Evolutionary conservation across 2,329 filamentous ascomycete species (phyloP), one percentile per base, ranked within the genome.

Genomic region (Neofusicoccum laricinum): DNA sequence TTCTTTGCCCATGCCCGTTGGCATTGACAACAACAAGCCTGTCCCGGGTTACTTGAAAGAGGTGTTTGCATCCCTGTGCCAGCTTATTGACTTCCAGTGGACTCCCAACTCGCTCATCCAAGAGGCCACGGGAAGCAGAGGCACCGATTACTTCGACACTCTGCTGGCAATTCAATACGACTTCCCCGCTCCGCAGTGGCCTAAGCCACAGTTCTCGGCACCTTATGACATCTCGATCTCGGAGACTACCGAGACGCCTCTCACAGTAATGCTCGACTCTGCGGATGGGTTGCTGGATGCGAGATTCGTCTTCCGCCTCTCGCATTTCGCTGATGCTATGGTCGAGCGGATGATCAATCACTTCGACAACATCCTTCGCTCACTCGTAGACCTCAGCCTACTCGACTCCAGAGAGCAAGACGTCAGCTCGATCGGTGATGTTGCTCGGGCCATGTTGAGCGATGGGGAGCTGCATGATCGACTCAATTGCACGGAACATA

Each of bases 101-200:
- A 45, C 61, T 14, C 41, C 61, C n/a, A 63, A 63, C 40, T 21
- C 61, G 0, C 61, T 63, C 30, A 41, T 63, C 48, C 61, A 63
- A 4, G 49, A 43, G n/a, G 61, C 61, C 7, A 46, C 48, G n/a
- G 61, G 61, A n/a, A 63, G 38, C 6, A 63, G 38, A 25, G 61
- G 38, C 2, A 63, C 61, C 1, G 61, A 63, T 6, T 46, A 45
- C 30, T 63, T 63, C 10, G 61, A 63, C 8, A 63, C 61, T 11
- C 6, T 63, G 48, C 40, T 63, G 25, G 61, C 61, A 2, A 43
- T 63, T 5, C 61, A 63, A 40, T 63, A 63, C 61, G 61, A 63
- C 38, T 63, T 63, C 36, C 61, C 61, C 1, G 36, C n/a, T 30
- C n/a, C 17, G 5, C 12, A 36, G 4, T 63, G 61, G 61, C 8